A percentile compares a stretch with the other conserved stretches of the same genome.
Evolutionary conservation across 495 filamentous ascomycete genomes (phyloP).

Genomic region (Darksidea phi): DNA sequence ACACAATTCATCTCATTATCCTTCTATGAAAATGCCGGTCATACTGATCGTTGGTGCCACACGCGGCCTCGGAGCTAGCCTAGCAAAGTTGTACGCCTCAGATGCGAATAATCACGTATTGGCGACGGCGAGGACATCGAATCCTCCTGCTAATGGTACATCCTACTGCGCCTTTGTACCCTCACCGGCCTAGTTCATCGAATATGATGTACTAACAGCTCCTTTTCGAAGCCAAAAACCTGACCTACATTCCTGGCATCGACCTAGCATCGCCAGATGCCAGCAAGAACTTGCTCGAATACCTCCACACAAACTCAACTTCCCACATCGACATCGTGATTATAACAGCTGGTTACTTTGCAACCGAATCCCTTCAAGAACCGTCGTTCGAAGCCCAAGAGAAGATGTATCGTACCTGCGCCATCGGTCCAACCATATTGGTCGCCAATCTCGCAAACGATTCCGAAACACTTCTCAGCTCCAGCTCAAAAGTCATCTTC

Average conservation of each 20-base stretch:
- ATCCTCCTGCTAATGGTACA: slow-evolving; percentile 27
- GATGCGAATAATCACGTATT: slow-evolving; percentile 50
- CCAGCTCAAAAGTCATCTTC: slow-evolving; percentile 59
- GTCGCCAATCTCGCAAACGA: slow-evolving; percentile 61
- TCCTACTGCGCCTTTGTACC: background rate
- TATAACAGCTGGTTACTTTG: slow-evolving; percentile 70
- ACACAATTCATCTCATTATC: background rate
- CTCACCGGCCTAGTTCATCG: no score
- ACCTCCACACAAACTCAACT: slow-evolving; percentile 17
- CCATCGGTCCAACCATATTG: slow-evolving; percentile 66
- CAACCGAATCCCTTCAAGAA: slow-evolving; percentile 58
- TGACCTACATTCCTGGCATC: slow-evolving; percentile 28
- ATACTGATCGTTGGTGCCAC: slow-evolving; percentile 68
- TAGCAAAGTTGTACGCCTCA: slow-evolving; percentile 58
- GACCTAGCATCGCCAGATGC: slow-evolving; percentile 40
- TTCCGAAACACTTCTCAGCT: slow-evolving; percentile 16
- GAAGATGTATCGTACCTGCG: slow-evolving; percentile 68
- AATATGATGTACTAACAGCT: background rate
- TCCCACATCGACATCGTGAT: slow-evolving; percentile 56
- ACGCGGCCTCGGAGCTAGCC: slow-evolving; percentile 64
- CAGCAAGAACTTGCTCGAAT: slow-evolving; percentile 21
- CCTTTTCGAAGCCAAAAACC: slow-evolving; percentile 11
- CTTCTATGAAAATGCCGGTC: slow-evolving; percentile 23
- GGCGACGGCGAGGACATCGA: slow-evolving; percentile 56
- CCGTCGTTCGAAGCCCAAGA: slow-evolving; percentile 67